phyloP scores from a whole-genome alignment of 805 yeast species.

The Maudiozyma pseudohumilis region DNA sequence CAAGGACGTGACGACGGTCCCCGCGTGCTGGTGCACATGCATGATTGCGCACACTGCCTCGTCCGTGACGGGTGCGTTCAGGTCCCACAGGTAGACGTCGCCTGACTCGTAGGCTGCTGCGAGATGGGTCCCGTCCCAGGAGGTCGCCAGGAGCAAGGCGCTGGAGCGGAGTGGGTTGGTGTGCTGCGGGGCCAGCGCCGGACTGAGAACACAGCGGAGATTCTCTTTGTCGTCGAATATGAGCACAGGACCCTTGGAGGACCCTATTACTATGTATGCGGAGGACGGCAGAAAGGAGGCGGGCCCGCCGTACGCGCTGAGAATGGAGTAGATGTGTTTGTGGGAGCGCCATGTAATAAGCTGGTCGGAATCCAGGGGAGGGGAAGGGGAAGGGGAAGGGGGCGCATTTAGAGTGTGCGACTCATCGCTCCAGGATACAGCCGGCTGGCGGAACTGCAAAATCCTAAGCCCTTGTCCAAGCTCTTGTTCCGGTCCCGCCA shows the following conservation, averaged over 20 bases:
- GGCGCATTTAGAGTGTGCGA: no score
- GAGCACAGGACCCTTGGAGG: constrained; percentile 53
- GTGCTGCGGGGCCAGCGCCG: constrained; percentile 4
- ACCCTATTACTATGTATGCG: constrained; percentile 51
- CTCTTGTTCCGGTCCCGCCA: no score
- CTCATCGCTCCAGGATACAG: no score
- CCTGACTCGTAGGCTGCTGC: constrained; percentile 67
- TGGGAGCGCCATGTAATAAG: constrained; percentile 14
- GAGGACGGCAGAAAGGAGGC: constrained; percentile 36
- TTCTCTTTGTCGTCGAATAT: constrained; percentile 63
- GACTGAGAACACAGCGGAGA: constrained; percentile 32
- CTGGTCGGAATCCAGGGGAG: no score
- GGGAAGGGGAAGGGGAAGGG: no score
- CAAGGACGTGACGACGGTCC: constrained; percentile 33
- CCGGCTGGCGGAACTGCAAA: no score
- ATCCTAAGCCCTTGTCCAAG: no score
- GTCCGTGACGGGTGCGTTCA: constrained; percentile 16
- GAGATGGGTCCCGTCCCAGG: constrained; percentile 58
- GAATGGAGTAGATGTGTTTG: constrained; percentile 18
- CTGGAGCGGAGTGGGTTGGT: constrained; percentile 28
- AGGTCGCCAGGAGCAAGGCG: constrained; percentile 47
- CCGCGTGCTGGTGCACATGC: constrained; percentile 28
- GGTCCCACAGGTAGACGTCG: constrained; percentile 57
- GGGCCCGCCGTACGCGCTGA: constrained; percentile 42
- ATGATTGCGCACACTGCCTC: constrained; percentile 18